These are phyloP conservation scores for Phyllosticta citriasiana DNA, from an alignment of 2,329 filamentous ascomycete species.

Conservation along the genomic window DNA sequence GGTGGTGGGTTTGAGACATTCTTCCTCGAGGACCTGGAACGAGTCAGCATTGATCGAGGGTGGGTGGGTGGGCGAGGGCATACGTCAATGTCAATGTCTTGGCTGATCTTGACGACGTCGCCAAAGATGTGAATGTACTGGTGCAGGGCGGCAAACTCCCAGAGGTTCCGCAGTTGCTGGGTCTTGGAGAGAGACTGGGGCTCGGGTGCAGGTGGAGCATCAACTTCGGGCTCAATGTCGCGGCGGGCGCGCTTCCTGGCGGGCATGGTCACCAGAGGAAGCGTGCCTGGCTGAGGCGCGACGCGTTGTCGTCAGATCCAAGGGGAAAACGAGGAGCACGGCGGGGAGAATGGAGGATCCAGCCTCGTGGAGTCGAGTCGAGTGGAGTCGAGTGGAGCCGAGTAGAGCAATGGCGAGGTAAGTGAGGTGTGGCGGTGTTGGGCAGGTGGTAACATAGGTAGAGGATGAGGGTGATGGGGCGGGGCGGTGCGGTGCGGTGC, in stretches of 20 bases:
- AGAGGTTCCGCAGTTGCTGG: conserved; percentile 71
- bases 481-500: neutral
- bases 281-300: conserved; percentile 17
- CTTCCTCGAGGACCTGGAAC: conserved; percentile 70
- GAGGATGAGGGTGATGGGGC: neutral
- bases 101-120: conserved; percentile 77
- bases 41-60: conserved; percentile 18
- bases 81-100: conserved; percentile 85
- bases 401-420: neutral
- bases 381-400: neutral
- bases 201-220: neutral
- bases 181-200: conserved; percentile 35
- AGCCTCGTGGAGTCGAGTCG: neutral
- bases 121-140: conserved; percentile 94
- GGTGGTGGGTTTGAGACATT: conserved; percentile 67
- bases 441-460: neutral
- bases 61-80: neutral
- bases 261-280: conserved; percentile 21
- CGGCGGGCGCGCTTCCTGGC: conserved; percentile 34
- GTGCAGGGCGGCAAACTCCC: conserved; percentile 89
- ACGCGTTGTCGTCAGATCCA: conserved; percentile 19
- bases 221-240: conserved; percentile 44
- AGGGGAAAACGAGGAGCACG: neutral
- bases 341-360: neutral
- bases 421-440: neutral